A percentile compares a stretch with the other conserved stretches of the same genome.
Conservation (phyloP, 768 basidiomycete genomes). For the Phylloporus sp. region DNA sequence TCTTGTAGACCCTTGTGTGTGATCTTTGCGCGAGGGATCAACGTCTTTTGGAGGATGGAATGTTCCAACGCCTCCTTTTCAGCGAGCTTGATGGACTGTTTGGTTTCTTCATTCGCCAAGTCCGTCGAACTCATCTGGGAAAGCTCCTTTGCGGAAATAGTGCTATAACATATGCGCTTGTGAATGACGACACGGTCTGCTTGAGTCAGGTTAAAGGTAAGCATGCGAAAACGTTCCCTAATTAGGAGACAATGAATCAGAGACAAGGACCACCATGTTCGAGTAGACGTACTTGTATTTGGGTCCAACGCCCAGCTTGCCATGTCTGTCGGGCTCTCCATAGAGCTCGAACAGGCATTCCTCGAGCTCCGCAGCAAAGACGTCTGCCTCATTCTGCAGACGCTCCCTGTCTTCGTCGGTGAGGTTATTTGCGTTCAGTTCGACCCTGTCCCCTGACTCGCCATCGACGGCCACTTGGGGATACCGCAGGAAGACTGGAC, state of each 20-base stretch:
- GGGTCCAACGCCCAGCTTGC: conserved; percentile 55
- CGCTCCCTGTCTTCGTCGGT: conserved; percentile 56
- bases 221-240: conserved; percentile 88
- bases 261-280: background rate
- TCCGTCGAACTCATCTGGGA: conserved; percentile 87
- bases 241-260: conserved; percentile 2
- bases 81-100: conserved; percentile 76
- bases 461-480: conserved; percentile 46
- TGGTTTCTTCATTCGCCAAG: conserved; percentile 81
- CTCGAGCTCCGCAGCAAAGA: conserved; percentile 72
- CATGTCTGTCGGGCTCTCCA: conserved; percentile 71
- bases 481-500: conserved; percentile 67
- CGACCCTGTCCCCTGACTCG: conserved; percentile 31
- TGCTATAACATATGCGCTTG: conserved; percentile 65
- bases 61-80: conserved; percentile 82
- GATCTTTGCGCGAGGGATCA: conserved; percentile 70
- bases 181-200: conserved; percentile 76
- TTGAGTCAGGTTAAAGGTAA: conserved; percentile 85
- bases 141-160: conserved; percentile 67
- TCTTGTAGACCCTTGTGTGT: conserved; percentile 93
- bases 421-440: conserved; percentile 51
- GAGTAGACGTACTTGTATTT: conserved; percentile 70
- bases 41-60: conserved; percentile 73
- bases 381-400: conserved; percentile 54
- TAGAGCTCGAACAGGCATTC: conserved; percentile 71